Conservation (phyloP, 2,329 filamentous ascomycete genomes). For the Fonsecaea multimorphosa region DNA sequence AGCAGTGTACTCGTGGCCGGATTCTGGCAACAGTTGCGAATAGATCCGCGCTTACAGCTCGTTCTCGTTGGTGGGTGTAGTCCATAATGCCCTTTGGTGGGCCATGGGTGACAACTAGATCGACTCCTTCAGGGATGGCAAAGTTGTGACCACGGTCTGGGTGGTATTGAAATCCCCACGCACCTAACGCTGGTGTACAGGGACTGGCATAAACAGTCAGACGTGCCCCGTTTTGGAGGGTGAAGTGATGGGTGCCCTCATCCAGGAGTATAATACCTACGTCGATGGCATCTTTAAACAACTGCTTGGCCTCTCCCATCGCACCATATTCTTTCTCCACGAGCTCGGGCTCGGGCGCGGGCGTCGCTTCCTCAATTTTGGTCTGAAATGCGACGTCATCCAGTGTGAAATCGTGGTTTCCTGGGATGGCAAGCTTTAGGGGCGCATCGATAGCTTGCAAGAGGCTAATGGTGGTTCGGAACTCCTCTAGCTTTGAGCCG, state of each 20-base stretch:
- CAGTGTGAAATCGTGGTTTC: conserved; percentile 60
- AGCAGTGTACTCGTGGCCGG: conserved; percentile 48
- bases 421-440: conserved; percentile 61
- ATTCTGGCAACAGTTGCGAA: conserved; percentile 44
- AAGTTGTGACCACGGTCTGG: conserved; percentile 48
- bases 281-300: conserved; percentile 48
- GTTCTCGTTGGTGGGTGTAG: conserved; percentile 42
- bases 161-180: conserved; percentile 60
- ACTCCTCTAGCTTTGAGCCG: conserved; percentile 51
- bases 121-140: conserved; percentile 43
- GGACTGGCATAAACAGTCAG: conserved; percentile 62
- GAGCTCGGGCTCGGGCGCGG: conserved; percentile 40
- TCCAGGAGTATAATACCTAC: conserved; percentile 58
- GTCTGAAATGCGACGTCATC: conserved; percentile 47
- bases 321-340: conserved; percentile 50
- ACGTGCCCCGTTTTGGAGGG: conserved; percentile 57
- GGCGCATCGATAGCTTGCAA: conserved; percentile 53
- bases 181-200: conserved; percentile 56
- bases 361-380: conserved; percentile 42
- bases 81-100: conserved; percentile 62
- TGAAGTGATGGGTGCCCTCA: conserved; percentile 58
- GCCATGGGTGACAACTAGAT: conserved; percentile 63
- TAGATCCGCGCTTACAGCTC: conserved; percentile 44
- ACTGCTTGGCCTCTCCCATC: conserved; percentile 45
- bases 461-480: conserved; percentile 49